Percentiles rank a stretch among this genome's conserved stretches.
These are phyloP conservation scores for Ustilago lituana DNA, from an alignment of 1,284 basidiomycete genomes.

Conservation along the genomic window DNA sequence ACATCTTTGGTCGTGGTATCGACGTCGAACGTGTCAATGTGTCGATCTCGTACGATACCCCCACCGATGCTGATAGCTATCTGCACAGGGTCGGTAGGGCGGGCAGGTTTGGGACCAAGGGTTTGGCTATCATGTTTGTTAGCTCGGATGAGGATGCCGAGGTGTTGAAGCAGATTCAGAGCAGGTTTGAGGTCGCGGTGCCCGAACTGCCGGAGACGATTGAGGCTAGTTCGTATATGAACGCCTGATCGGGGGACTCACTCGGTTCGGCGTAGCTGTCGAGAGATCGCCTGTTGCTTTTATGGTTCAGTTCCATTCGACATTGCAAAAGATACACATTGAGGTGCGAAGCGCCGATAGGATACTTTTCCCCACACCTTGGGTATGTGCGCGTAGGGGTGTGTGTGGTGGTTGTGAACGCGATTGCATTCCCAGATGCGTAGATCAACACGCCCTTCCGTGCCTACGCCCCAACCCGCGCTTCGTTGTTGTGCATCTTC, in stretches of 20 bases:
- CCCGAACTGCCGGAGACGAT: conserved; percentile 91
- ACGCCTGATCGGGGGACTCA: conserved; percentile 44
- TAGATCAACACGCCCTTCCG: too few relatives aligned
- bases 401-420: too few relatives aligned
- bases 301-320: too few relatives aligned
- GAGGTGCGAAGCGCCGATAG: too few relatives aligned
- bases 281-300: too few relatives aligned
- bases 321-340: too few relatives aligned
- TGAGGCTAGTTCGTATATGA: conserved; percentile 74
- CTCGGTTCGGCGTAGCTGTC: too few relatives aligned
- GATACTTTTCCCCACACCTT: too few relatives aligned
- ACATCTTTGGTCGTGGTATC: conserved; percentile 67
- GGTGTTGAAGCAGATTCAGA: conserved; percentile 90
- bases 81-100: conserved; percentile 98
- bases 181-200: conserved; percentile 90
- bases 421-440: too few relatives aligned
- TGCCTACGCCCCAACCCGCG: too few relatives aligned
- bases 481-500: too few relatives aligned
- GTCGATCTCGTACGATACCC: conserved; percentile 76
- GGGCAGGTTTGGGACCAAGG: conserved; percentile 98
- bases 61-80: conserved; percentile 96
- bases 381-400: too few relatives aligned
- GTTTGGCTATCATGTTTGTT: conserved; percentile 97
- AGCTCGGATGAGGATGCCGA: conserved; percentile 89
- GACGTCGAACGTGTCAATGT: conserved; percentile 67